Percentiles rank a stretch among this genome's conserved stretches.
These are phyloP conservation scores for Kluyveromyces sp. DNA, from an alignment of 1,139 yeast genomes.

Conservation along the genomic window DNA sequence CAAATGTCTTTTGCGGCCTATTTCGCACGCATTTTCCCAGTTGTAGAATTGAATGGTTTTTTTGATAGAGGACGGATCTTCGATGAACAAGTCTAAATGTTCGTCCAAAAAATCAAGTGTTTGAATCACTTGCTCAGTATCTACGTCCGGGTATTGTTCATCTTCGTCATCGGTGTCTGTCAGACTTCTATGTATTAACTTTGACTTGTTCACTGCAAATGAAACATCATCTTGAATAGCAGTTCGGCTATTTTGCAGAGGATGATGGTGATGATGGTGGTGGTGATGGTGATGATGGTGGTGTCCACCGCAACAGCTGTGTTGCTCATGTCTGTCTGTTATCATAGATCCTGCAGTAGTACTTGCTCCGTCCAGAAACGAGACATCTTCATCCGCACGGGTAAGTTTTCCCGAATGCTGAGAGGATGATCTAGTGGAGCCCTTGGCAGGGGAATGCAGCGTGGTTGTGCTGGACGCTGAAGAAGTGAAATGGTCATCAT, in stretches of 20 bases:
- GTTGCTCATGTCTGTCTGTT: background rate
- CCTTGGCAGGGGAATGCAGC: conserved; percentile 4
- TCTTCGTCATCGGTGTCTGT: background rate
- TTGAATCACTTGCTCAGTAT: conserved; percentile 9
- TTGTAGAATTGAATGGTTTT: conserved; percentile 10
- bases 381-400: background rate
- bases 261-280: background rate
- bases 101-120: conserved; percentile 10
- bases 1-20: conserved; percentile 52
- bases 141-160: background rate
- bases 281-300: background rate
- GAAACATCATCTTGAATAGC: background rate
- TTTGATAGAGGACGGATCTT: conserved; percentile 10
- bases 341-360: background rate
- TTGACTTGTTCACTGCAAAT: background rate
- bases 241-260: background rate
- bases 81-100: conserved; percentile 8
- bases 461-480: conserved; percentile 2
- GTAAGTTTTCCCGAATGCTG: background rate
- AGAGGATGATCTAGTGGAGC: conserved; percentile 3
- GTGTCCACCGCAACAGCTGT: background rate
- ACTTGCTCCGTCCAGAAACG: background rate
- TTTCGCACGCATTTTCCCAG: conserved; percentile 8
- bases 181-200: background rate
- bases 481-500: conserved; percentile 8